These are phyloP conservation scores for Candida patagonica DNA, from an alignment of 805 yeast genomes.

Conservation along the genomic window DNA sequence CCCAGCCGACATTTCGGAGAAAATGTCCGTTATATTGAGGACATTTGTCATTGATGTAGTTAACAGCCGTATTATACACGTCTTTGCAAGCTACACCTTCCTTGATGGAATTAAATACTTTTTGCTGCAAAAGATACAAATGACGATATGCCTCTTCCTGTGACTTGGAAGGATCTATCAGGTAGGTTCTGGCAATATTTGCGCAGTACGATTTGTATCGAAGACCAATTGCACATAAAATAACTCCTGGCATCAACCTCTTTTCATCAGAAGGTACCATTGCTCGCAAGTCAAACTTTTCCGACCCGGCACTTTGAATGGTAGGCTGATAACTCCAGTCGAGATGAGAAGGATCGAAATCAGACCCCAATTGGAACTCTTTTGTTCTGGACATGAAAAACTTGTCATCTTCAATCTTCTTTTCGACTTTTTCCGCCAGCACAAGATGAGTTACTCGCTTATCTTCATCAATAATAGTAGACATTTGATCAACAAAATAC, in stretches of 20 bases:
- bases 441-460: conserved; percentile 61
- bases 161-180: conserved; percentile 78
- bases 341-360: conserved; percentile 63
- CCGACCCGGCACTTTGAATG: conserved; percentile 70
- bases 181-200: conserved; percentile 75
- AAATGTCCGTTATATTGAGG: conserved; percentile 59
- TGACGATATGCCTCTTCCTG: conserved; percentile 75
- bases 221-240: conserved; percentile 74
- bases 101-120: conserved; percentile 50
- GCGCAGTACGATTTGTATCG: conserved; percentile 87
- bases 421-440: conserved; percentile 68
- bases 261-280: conserved; percentile 68
- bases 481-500: conserved; percentile 79
- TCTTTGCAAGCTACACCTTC: conserved; percentile 61
- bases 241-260: conserved; percentile 64
- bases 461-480: conserved; percentile 80
- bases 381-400: conserved; percentile 47
- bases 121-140: conserved; percentile 57
- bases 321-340: conserved; percentile 96
- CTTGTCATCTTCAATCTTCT: conserved; percentile 68
- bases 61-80: conserved; percentile 56
- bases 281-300: conserved; percentile 70
- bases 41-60: conserved; percentile 47
- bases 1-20: conserved; percentile 76
- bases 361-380: conserved; percentile 47